Evolutionary conservation across 2,329 filamentous ascomycete genomes (phyloP).

Genomic region (Nannizziopsis barbatae): DNA sequence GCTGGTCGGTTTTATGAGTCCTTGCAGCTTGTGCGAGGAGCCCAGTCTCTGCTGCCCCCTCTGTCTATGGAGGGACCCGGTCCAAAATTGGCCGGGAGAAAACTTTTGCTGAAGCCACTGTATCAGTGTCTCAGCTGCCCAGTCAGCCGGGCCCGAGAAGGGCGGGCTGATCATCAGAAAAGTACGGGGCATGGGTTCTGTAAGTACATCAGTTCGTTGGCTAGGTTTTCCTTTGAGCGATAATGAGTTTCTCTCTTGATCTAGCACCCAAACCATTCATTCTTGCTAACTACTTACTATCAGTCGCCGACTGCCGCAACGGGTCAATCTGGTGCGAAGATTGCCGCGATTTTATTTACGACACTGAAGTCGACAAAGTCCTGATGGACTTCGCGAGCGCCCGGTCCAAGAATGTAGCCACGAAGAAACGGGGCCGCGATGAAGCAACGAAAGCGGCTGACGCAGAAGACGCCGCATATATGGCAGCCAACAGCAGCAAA

Average conservation of each 20-base stretch:
- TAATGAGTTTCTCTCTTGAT: too few species aligned
- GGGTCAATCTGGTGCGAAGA: slow-evolving; percentile 31
- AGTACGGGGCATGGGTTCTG: slow-evolving; percentile 34
- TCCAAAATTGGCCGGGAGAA: slow-evolving; percentile 18
- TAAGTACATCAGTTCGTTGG: slow-evolving; percentile 22
- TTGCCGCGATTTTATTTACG: slow-evolving; percentile 35
- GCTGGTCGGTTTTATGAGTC: slow-evolving; percentile 28
- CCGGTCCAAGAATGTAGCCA: slow-evolving; percentile 10
- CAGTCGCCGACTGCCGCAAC: slow-evolving; percentile 34
- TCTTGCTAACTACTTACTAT: slow-evolving; percentile 11
- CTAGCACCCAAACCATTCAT: neutral
- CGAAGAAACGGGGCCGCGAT: slow-evolving; percentile 27
- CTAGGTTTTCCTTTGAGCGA: too few species aligned
- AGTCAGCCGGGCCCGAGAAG: slow-evolving; percentile 23
- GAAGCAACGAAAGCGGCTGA: slow-evolving; percentile 17
- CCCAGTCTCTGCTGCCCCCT: slow-evolving; percentile 23
- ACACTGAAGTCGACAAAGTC: slow-evolving; percentile 30
- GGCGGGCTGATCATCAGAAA: slow-evolving; percentile 28
- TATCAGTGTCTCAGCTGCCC: slow-evolving; percentile 32
- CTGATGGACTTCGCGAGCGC: slow-evolving; percentile 16
- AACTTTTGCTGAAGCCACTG: slow-evolving; percentile 28
- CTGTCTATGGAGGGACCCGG: slow-evolving; percentile 17
- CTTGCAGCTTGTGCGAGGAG: slow-evolving; percentile 25
- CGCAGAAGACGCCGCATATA: slow-evolving; percentile 61
- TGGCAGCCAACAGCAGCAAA: slow-evolving; percentile 64